These are phyloP conservation scores for Leavenworthia alabamica DNA, from an alignment of 345 rosid genomes.

Conservation along the genomic window DNA sequence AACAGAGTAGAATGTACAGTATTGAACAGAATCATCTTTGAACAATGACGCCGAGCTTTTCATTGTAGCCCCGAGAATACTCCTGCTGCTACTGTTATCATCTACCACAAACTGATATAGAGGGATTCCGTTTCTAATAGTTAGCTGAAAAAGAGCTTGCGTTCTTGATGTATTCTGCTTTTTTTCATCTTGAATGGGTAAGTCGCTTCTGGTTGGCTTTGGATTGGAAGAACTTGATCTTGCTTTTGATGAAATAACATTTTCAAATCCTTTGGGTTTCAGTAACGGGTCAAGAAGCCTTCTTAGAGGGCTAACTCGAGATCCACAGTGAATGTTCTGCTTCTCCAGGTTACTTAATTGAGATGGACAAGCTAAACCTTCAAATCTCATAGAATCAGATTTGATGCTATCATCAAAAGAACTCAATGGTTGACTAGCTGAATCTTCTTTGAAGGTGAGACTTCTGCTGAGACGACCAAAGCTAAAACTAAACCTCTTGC, in stretches of 20 bases:
- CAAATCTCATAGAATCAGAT: conserved; percentile 50
- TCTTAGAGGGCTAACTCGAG: conserved; percentile 78
- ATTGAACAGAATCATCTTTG: conserved; percentile 42
- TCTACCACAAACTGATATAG: conserved; percentile 57
- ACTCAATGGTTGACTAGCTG: too few relatives aligned
- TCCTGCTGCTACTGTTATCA: conserved; percentile 24
- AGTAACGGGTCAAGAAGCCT: conserved; percentile 66
- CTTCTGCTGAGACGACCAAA: conserved; percentile 65
- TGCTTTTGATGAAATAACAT: conserved; percentile 32
- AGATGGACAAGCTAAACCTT: conserved; percentile 33
- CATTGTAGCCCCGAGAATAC: conserved; percentile 58
- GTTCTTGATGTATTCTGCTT: conserved; percentile 32
- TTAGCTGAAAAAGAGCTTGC: conserved; percentile 58
- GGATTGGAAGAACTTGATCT: conserved; percentile 30
- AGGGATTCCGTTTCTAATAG: conserved; percentile 59
- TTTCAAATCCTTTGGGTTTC: conserved; percentile 48
- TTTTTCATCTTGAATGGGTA: conserved; percentile 15
- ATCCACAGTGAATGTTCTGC: conserved; percentile 31
- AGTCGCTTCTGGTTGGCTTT: conserved; percentile 20
- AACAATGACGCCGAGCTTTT: conserved; percentile 32
- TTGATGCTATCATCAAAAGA: conserved; percentile 39
- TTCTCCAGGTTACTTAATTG: conserved; percentile 35
- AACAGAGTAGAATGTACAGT: conserved; percentile 58
- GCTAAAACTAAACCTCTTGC: conserved; percentile 74
- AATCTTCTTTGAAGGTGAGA: conserved; percentile 65